Evolutionary conservation across 2,329 filamentous ascomycete species (phyloP).

Genomic region (Nakataea oryzae): DNA sequence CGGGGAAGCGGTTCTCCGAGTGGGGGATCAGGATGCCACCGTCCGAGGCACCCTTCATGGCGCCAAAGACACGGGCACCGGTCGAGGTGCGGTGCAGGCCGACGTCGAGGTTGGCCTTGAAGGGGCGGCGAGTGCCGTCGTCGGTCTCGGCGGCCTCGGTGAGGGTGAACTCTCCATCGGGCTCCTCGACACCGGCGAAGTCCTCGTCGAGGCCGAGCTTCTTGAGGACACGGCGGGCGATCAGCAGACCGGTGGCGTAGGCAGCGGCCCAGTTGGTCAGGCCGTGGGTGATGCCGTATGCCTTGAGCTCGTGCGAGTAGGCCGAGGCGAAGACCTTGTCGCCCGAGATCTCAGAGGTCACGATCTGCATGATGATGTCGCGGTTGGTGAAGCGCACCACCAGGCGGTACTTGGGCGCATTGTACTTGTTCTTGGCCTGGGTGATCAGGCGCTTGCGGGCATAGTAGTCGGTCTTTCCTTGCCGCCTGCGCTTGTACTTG

Average conservation of each 20-base stretch:
- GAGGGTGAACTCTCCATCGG: slow-evolving; percentile 89
- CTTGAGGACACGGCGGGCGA: slow-evolving; percentile 91
- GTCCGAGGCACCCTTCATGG: slow-evolving; percentile 99
- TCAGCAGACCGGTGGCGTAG: slow-evolving; percentile 91
- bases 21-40: slow-evolving; percentile 95
- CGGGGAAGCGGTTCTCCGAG: slow-evolving; percentile 99
- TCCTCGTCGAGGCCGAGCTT: slow-evolving; percentile 93
- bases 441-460: slow-evolving; percentile 98
- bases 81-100: slow-evolving; percentile 96
- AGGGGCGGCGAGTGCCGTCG: slow-evolving; percentile 81
- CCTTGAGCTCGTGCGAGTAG: slow-evolving; percentile 95
- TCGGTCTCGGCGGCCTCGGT: slow-evolving; percentile 90
- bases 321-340: slow-evolving; percentile 93
- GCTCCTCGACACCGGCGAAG: slow-evolving; percentile 94
- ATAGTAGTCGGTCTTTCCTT: slow-evolving; percentile 99
- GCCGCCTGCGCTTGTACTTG: slow-evolving; percentile 96
- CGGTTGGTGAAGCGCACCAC: slow-evolving; percentile 99
- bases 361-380: slow-evolving; percentile 97
- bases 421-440: slow-evolving; percentile 99
- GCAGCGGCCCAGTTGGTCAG: slow-evolving; percentile 99
- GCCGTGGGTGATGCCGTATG: slow-evolving; percentile 96
- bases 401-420: slow-evolving; percentile 98
- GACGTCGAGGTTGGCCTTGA: slow-evolving; percentile 98
- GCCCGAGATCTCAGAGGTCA: slow-evolving; percentile 89
- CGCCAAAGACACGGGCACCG: slow-evolving; percentile 96